Evolutionary conservation across 495 filamentous ascomycete species (phyloP).

Genomic region (Penicillium verhagenii): DNA sequence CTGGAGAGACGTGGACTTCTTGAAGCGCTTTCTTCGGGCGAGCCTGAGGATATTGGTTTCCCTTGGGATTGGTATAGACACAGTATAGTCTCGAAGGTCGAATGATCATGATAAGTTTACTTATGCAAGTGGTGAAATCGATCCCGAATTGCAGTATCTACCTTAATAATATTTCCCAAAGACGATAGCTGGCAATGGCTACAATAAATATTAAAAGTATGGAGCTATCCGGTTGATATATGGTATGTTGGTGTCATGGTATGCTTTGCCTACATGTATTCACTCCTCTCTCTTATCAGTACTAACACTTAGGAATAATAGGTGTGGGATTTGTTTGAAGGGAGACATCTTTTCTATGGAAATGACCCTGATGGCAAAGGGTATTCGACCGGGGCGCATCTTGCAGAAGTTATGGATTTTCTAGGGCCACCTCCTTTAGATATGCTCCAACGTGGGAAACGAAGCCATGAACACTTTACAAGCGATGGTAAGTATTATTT

Average conservation of each 20-base stretch:
- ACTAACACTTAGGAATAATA: too few relatives aligned
- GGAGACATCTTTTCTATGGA: conserved; percentile 43
- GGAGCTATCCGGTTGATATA: conserved; percentile 48
- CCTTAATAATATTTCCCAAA: too few relatives aligned
- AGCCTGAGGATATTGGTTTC: conserved; percentile 32
- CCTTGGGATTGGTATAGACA: conserved; percentile 27
- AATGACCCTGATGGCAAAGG: conserved; percentile 40
- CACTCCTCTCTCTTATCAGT: not conserved
- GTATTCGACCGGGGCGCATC: conserved; percentile 44
- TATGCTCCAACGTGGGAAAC: conserved; percentile 35
- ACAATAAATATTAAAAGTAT: too few relatives aligned
- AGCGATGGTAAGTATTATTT: conserved; percentile 27
- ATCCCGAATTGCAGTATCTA: too few relatives aligned
- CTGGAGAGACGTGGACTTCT: conserved; percentile 32
- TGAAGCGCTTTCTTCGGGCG: conserved; percentile 23
- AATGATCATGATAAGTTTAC: too few relatives aligned
- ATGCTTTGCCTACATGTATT: too few relatives aligned
- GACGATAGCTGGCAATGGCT: too few relatives aligned
- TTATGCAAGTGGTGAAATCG: too few relatives aligned
- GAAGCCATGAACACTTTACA: conserved; percentile 38
- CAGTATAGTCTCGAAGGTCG: too few relatives aligned
- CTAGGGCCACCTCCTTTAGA: conserved; percentile 47
- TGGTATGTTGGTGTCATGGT: conserved; percentile 46
- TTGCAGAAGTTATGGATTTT: conserved; percentile 45
- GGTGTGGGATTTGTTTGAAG: conserved; percentile 51